Conservation (phyloP, 139 green algal species). For the Chlamydomonas eustigma region DNA sequence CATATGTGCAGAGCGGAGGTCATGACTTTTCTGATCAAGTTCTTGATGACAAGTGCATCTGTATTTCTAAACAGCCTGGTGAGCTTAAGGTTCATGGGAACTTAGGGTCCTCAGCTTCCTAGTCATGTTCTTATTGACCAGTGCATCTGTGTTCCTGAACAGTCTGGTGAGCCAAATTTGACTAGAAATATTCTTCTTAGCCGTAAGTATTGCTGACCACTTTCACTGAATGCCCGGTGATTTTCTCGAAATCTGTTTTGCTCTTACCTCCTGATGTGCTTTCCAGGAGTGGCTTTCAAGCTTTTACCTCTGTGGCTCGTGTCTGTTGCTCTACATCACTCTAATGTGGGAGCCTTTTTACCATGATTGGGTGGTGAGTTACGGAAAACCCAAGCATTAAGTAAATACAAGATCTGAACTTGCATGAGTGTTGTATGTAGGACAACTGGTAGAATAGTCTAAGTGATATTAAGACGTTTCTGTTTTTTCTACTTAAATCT, state of each 20-base stretch:
- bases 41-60: neutral
- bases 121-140: constrained; percentile 10
- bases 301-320: neutral
- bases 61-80: neutral
- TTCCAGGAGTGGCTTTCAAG: neutral
- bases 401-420: no score
- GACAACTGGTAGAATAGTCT: no score
- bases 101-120: constrained; percentile 13
- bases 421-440: neutral
- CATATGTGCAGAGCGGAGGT: neutral
- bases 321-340: constrained; percentile 2
- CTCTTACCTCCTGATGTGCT: neutral
- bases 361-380: constrained; percentile 15
- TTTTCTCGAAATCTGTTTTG: no score
- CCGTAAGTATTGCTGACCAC: neutral
- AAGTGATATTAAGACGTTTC: no score
- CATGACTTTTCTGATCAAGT: neutral
- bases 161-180: neutral
- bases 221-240: neutral
- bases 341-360: constrained; percentile 10
- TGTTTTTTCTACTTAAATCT: neutral
- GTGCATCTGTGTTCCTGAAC: constrained; percentile 7
- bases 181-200: no score
- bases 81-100: neutral
- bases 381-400: no score